Percentiles rank a stretch among this genome's conserved stretches.
These are phyloP conservation scores for Acacia concinna DNA, from an alignment of 331 rosid species.

Conservation along the genomic window DNA sequence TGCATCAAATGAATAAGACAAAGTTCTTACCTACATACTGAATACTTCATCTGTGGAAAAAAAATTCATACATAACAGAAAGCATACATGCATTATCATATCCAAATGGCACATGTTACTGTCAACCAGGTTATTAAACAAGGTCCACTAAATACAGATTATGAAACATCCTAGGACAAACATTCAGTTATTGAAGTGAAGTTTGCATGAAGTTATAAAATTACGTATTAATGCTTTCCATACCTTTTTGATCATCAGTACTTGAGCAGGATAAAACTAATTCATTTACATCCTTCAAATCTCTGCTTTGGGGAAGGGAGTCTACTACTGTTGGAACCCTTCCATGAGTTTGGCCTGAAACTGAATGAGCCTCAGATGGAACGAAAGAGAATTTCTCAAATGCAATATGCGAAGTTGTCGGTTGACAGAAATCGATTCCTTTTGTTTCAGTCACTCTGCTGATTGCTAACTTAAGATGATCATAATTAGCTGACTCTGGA, in stretches of 20 bases:
- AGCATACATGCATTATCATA: neutral
- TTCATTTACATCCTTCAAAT: constrained; percentile 52
- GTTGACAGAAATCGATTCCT: constrained; percentile 72
- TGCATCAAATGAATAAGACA: constrained; percentile 42
- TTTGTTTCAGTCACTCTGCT: constrained; percentile 63
- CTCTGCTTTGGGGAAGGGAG: constrained; percentile 60
- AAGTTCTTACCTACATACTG: neutral
- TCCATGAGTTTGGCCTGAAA: constrained; percentile 51
- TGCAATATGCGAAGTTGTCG: constrained; percentile 49
- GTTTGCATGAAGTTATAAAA: neutral
- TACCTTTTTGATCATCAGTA: constrained; percentile 63
- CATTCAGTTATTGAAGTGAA: neutral
- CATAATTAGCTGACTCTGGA: constrained; percentile 65
- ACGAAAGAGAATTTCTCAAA: constrained; percentile 71
- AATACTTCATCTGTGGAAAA: neutral
- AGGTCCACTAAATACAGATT: neutral
- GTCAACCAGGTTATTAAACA: neutral
- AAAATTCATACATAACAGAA: neutral
- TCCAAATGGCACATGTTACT: neutral
- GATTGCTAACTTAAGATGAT: constrained; percentile 47
- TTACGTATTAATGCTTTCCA: neutral
- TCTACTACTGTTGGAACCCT: constrained; percentile 40
- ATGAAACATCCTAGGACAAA: constrained; percentile 3
- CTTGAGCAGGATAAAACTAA: constrained; percentile 37
- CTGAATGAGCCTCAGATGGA: constrained; percentile 45